Evolutionary conservation across 768 basidiomycete species (phyloP).

Genomic region (Calocera cornea): DNA sequence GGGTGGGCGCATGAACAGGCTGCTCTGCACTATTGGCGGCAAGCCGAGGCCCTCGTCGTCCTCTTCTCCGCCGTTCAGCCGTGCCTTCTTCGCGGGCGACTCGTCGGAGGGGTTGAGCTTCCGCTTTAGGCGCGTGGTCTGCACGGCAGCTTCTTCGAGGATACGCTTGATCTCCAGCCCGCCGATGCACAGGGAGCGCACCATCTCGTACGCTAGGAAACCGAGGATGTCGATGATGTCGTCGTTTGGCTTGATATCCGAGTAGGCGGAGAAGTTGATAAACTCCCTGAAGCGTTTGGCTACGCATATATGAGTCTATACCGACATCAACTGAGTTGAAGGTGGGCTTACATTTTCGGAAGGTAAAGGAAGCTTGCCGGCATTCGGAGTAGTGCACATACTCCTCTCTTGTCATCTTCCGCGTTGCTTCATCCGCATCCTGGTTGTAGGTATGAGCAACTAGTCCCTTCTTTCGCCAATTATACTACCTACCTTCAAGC

Average conservation of each 20-base stretch:
- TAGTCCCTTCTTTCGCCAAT: not conserved
- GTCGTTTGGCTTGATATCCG: constrained; percentile 82
- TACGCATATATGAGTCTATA: constrained; percentile 22
- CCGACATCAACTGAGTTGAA: not conserved
- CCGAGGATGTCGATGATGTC: constrained; percentile 95
- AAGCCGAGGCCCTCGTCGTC: constrained; percentile 29
- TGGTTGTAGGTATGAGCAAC: constrained; percentile 18
- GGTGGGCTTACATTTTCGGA: constrained; percentile 67
- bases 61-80: constrained; percentile 38
- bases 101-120: constrained; percentile 18
- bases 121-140: not conserved
- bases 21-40: constrained; percentile 45
- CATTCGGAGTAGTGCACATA: constrained; percentile 96
- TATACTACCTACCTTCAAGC: constrained; percentile 45
- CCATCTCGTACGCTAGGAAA: constrained; percentile 95
- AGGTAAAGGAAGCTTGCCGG: constrained; percentile 91
- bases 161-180: constrained; percentile 73
- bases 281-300: constrained; percentile 93
- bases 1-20: constrained; percentile 68
- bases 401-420: constrained; percentile 92
- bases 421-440: constrained; percentile 91
- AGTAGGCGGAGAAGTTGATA: constrained; percentile 70
- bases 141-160: constrained; percentile 54
- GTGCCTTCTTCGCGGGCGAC: constrained; percentile 34
- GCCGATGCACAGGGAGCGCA: constrained; percentile 78